Base-by-base conservation (phyloP, 768 basidiomycete species). In the Mycena haematopus region DNA sequence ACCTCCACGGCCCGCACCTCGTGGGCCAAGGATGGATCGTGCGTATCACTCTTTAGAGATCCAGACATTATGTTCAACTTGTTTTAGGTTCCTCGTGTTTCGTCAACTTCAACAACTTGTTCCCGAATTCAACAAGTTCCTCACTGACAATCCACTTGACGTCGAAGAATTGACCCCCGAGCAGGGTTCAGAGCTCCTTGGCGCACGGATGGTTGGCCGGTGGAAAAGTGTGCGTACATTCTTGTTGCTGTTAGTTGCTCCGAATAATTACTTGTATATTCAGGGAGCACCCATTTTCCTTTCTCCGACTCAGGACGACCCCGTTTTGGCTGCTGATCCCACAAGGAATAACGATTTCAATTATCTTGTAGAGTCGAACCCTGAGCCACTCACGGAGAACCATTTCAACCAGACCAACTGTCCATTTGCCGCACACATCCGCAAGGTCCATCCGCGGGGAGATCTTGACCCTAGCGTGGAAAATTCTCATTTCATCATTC, bases 261-360 rank as follows among this genome's bases (percentile, higher is more conserved):
- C 24, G n/a, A 45, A 51, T 17, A 47, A 7, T 29, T 19, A 31
- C 21, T 10, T 22, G n/a, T 46, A 19, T 24, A 3, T 29, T 6
- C 36, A 75, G 74, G 75, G 76, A 15, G 76, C 77, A 1, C 78
- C 77, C 8, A 58, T 78, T 46, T 74, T 72, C 44, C 60, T 70
- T 9, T 40, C 65, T 19, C 75, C 76, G 8, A 62, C 64, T 19
- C 50, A 58, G 6, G 76, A 77, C 38, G 69, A 77, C 57, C 67
- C 52, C 1, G 60, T 40, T 29, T 73, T 65, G 59, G 69, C 62
- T 0, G 33, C 54, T 2, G 68, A 76, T 60, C 58, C 65, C 6
- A 46, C 54, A 25, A 55, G 66, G 19, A 74, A 73, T 65, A 75
- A 79, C 62, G 59, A 77, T 46, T 78, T 79, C 58, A 69, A 72